These are phyloP conservation scores for Microdochium trichocladiopsis DNA, from an alignment of 2,329 filamentous ascomycete species.

Conservation along the genomic window DNA sequence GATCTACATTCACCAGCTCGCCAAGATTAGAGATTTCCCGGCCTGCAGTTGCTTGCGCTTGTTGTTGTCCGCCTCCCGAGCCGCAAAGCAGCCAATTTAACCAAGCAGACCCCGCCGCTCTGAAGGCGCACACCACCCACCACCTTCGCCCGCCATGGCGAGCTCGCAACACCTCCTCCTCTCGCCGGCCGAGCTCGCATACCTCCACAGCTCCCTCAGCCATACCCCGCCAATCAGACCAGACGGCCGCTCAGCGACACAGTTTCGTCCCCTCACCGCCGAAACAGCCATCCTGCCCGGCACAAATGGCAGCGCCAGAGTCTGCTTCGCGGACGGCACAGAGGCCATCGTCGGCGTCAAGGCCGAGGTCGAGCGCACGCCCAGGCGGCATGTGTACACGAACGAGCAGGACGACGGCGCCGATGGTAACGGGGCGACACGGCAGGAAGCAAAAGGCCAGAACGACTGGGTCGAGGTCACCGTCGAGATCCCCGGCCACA, in stretches of 20 bases:
- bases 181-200: conserved; percentile 93
- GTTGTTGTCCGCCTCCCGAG: too few species aligned
- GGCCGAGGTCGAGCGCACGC: conserved; percentile 80
- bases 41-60: too few species aligned
- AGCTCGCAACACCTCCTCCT: conserved; percentile 65
- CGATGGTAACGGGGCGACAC: conserved; percentile 27
- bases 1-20: too few species aligned
- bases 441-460: conserved; percentile 37
- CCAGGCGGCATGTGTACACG: conserved; percentile 11
- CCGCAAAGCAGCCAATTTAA: too few species aligned
- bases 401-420: conserved; percentile 15
- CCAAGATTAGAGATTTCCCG: too few species aligned
- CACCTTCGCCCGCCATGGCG: conserved; percentile 41
- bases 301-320: conserved; percentile 85
- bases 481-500: conserved; percentile 83
- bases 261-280: conserved; percentile 86
- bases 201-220: conserved; percentile 81
- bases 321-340: conserved; percentile 91
- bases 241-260: conserved; percentile 72
- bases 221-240: conserved; percentile 80
- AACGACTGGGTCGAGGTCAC: conserved; percentile 81
- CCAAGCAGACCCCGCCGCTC: background rate
- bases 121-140: background rate
- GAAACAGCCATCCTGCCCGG: conserved; percentile 86
- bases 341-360: conserved; percentile 96